phyloP scores from a whole-genome alignment of 139 green algal species.

The Pseudopediastrum boryanum region DNA sequence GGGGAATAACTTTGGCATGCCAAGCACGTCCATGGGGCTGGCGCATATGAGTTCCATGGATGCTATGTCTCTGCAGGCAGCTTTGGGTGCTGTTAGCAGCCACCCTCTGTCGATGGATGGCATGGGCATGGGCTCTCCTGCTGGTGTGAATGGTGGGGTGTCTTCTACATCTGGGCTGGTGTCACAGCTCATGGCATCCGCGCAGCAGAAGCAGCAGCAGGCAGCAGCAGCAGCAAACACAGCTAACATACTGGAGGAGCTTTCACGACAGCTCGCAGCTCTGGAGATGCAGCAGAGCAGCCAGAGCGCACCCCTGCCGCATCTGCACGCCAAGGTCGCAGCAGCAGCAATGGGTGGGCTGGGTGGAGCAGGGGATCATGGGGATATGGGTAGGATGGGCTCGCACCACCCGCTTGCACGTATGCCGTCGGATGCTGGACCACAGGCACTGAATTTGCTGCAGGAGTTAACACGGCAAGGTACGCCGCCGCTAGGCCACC shows the following conservation, averaged over 20 bases:
- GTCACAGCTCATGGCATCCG: not conserved
- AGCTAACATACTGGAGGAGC: not conserved
- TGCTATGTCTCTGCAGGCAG: not conserved
- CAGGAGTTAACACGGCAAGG: too few relatives aligned
- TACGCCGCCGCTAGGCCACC: too few relatives aligned
- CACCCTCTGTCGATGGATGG: not conserved
- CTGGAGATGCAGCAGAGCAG: slow-evolving; percentile 18
- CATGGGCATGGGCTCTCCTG: not conserved
- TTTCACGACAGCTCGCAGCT: slow-evolving; percentile 6
- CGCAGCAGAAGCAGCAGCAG: not conserved
- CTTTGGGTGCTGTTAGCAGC: not conserved
- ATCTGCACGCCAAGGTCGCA: not conserved
- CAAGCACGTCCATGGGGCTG: not conserved
- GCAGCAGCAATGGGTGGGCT: not conserved
- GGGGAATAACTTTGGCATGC: not conserved
- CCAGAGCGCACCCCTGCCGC: slow-evolving; percentile 4
- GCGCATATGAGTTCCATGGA: not conserved
- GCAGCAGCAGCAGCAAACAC: not conserved
- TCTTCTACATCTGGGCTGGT: not conserved
- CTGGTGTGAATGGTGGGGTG: not conserved
- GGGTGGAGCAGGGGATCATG: not conserved
- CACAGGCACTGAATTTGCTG: too few relatives aligned
- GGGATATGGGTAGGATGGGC: not conserved
- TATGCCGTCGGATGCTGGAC: too few relatives aligned
- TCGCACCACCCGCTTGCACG: too few relatives aligned